Evolutionary conservation across 2,329 filamentous ascomycete genomes (phyloP), one percentile per base, ranked within the genome.

Genomic region (Colletotrichum sp.): DNA sequence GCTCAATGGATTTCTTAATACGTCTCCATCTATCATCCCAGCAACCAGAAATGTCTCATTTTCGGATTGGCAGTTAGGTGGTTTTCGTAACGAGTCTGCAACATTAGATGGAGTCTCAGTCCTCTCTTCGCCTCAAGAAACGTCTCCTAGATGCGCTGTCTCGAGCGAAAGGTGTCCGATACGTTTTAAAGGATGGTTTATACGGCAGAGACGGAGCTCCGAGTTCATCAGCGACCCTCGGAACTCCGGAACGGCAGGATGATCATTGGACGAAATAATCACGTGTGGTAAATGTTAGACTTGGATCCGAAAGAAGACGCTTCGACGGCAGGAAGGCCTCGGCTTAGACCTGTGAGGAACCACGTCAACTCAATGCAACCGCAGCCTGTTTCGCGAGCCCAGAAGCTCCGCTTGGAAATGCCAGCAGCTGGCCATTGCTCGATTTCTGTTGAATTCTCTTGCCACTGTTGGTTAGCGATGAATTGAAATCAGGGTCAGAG

Each of bases 131-230:
- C 8, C 16, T 9, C 36, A 18, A 6, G 8, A 5, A 18, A 18
- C 2, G 1, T 44, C 8, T 18, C 16, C 36, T 3, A 9, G 8
- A 39, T 18, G 8, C 36, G 1, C 16, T 3, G 0, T 5, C 0
- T 6, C 5, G 5, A 44, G 18, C 18, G 2, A n/a, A 49, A 10
- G 3, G 39, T 3, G 44, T 12, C 6, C n/a, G n/a, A 21, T 21
- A 3, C 44, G 1, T 21, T 52, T 52, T 21, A 21, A 21, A 13
- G 6, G 44, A 21, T 52, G 44, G 10, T 4, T 8, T 13, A 21
- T 21, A 52, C 44, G 44, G 44, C 44, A 21, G 44, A 13, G 10
- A 52, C 44, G n/a, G n/a, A 52, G n/a, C 44, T 52, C 44, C 44
- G n/a, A 52, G 3, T 21, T 52, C n/a, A 52, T 52, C 44, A 52